These are phyloP conservation scores for Candida alai DNA, from an alignment of 805 yeast species.

Conservation along the genomic window DNA sequence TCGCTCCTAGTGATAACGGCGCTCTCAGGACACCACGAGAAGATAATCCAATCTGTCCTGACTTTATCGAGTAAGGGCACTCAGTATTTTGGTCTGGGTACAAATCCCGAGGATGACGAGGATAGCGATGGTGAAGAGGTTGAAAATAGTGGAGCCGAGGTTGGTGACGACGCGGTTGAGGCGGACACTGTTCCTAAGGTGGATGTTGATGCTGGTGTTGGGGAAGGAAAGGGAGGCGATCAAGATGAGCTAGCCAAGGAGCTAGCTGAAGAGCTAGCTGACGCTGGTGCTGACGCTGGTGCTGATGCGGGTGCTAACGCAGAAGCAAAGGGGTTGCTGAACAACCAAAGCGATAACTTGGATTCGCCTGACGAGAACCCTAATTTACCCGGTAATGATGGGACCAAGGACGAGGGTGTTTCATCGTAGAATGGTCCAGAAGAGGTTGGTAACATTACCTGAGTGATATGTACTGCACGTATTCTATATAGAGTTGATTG, in stretches of 20 bases:
- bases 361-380: too few species aligned
- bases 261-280: conserved; percentile 7
- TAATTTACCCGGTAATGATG: too few species aligned
- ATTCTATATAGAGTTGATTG: neutral
- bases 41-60: conserved; percentile 5
- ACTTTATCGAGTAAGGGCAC: conserved; percentile 1
- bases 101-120: too few species aligned
- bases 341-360: too few species aligned
- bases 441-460: neutral
- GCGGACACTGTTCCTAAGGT: neutral
- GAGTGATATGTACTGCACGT: neutral
- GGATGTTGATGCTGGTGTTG: neutral
- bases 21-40: conserved; percentile 24
- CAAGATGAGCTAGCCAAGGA: neutral
- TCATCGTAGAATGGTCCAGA: too few species aligned
- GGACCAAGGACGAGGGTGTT: too few species aligned
- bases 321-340: conserved; percentile 1
- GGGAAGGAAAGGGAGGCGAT: neutral
- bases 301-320: conserved; percentile 1
- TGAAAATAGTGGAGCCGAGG: neutral
- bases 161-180: conserved; percentile 1
- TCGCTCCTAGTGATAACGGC: conserved; percentile 25
- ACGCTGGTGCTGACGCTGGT: neutral
- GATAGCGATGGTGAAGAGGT: too few species aligned
- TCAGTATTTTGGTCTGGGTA: neutral